Conservation (phyloP, 176 grass and related monocot genomes). For the Zizania latifolia region DNA sequence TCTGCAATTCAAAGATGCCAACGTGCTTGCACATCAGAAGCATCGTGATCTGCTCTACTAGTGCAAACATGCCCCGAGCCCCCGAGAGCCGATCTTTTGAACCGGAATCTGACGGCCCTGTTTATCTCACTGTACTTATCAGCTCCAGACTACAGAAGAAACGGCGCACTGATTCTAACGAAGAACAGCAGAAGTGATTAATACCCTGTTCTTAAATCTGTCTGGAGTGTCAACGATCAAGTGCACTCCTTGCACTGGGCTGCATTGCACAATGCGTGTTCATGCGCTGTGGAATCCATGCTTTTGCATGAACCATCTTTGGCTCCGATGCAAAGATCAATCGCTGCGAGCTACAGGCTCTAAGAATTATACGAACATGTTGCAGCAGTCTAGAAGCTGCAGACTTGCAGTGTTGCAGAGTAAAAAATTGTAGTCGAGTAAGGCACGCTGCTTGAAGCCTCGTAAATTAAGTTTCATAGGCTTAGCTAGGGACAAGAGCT, state of each 20-base stretch:
- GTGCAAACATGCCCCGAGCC: not conserved
- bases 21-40: not conserved
- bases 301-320: too few species aligned
- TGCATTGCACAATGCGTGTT: not conserved
- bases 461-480: not conserved
- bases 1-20: not conserved
- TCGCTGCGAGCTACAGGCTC: too few species aligned
- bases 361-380: too few species aligned
- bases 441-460: not conserved
- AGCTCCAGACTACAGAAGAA: not conserved
- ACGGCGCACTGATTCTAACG: not conserved
- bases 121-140: not conserved
- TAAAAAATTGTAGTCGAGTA: too few species aligned
- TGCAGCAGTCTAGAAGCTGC: not conserved
- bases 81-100: not conserved
- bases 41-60: not conserved
- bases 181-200: not conserved
- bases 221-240: not conserved
- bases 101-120: not conserved
- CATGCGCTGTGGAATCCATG: too few species aligned
- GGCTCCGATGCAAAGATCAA: too few species aligned
- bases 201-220: not conserved
- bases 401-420: not conserved
- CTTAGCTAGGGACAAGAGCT: not conserved
- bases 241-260: not conserved